phyloP scores from a whole-genome alignment of 129 eudicot genomes.

The Centrapalus pauciflorus region DNA sequence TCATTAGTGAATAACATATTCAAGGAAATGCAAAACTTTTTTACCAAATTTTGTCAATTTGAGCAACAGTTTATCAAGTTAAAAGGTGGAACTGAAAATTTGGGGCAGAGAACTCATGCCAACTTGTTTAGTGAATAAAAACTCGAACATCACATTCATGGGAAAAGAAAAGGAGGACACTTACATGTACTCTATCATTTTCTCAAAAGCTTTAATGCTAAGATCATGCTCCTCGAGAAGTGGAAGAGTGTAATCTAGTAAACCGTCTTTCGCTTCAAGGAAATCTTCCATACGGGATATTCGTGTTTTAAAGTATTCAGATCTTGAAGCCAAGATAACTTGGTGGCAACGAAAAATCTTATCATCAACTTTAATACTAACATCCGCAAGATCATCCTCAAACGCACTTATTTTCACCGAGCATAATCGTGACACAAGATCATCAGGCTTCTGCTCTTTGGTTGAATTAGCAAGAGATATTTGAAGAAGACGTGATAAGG shows the following conservation, averaged over 20 bases:
- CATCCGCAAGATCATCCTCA: slow-evolving; percentile 87
- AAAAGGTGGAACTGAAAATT: neutral
- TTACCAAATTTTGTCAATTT: neutral
- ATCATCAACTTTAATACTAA: slow-evolving; percentile 63
- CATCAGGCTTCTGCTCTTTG: slow-evolving; percentile 28
- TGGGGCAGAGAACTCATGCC: no score
- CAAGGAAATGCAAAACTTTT: neutral
- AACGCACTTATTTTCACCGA: slow-evolving; percentile 37
- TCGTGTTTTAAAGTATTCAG: slow-evolving; percentile 89
- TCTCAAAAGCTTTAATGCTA: slow-evolving; percentile 74
- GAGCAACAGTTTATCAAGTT: no score
- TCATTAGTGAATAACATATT: neutral
- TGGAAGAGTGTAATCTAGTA: slow-evolving; percentile 49
- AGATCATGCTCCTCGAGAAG: slow-evolving; percentile 82
- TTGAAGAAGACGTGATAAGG: slow-evolving; percentile 62
- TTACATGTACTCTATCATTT: slow-evolving; percentile 98
- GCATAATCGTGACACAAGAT: slow-evolving; percentile 36
- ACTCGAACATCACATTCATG: neutral
- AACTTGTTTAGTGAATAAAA: neutral
- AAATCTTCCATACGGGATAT: slow-evolving; percentile 84
- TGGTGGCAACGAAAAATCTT: slow-evolving; percentile 88
- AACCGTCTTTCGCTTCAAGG: slow-evolving; percentile 51
- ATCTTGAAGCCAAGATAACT: slow-evolving; percentile 87
- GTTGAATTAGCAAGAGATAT: slow-evolving; percentile 60
- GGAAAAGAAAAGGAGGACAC: slow-evolving; percentile 17